Conservation (phyloP, 169 alveolate genomes). For the Miamiensis avidus region DNA sequence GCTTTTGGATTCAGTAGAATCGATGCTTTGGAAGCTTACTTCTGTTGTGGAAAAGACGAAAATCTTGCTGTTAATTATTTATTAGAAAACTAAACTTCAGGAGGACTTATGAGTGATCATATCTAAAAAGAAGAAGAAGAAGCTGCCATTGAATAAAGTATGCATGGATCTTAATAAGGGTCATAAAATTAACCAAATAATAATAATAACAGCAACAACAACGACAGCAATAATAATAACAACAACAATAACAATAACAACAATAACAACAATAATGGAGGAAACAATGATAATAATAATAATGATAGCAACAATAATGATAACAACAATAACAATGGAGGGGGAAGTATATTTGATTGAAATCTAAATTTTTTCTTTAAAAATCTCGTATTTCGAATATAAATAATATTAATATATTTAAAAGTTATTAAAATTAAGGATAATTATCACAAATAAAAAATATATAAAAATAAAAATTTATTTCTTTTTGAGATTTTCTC, state of each 20-base stretch:
- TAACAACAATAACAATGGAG: neutral
- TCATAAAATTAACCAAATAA: no score
- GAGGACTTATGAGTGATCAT: constrained; percentile 28
- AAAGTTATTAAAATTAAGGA: no score
- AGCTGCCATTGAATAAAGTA: constrained; percentile 1
- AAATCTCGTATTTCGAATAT: neutral
- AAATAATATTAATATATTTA: no score
- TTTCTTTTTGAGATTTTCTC: no score
- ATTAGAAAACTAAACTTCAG: constrained; percentile 46
- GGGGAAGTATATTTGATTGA: neutral
- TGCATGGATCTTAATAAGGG: no score
- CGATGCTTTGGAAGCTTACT: constrained; percentile 95
- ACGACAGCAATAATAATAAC: neutral
- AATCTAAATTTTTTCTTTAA: neutral
- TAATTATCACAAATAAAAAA: no score
- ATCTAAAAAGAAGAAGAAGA: constrained; percentile 20
- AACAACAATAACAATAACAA: neutral
- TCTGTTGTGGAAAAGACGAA: constrained; percentile 96
- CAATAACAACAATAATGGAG: neutral
- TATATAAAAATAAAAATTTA: no score
- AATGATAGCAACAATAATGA: neutral
- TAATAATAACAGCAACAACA: neutral
- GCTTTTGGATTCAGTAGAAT: constrained; percentile 92
- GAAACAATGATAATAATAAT: neutral
- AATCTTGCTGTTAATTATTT: constrained; percentile 75